A percentile compares a stretch with the other conserved stretches of the same genome.
phyloP scores from a whole-genome alignment of 768 basidiomycete genomes.

The Boletus insuetus region DNA sequence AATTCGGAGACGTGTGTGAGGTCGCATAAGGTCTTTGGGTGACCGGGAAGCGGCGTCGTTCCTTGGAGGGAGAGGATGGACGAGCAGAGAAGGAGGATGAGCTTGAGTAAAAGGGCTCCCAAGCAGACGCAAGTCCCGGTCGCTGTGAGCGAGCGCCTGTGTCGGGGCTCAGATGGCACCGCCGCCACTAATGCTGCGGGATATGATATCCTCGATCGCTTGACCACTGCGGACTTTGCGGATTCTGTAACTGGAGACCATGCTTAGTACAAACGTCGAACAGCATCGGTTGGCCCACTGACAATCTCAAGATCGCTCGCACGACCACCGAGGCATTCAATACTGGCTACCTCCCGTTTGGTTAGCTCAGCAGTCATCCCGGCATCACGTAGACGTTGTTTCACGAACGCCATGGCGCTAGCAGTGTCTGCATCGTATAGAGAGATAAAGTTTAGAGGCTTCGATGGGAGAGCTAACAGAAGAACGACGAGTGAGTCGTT shows the following conservation, averaged over 20 bases:
- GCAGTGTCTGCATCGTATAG: slow-evolving; percentile 82
- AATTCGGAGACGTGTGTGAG: slow-evolving; percentile 77
- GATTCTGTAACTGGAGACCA: slow-evolving; percentile 59
- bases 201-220: slow-evolving; percentile 89
- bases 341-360: slow-evolving; percentile 48
- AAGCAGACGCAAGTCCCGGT: slow-evolving; percentile 69
- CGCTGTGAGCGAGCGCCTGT: slow-evolving; percentile 49
- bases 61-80: slow-evolving; percentile 79
- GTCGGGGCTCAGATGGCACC: too few species aligned
- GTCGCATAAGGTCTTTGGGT: slow-evolving; percentile 83
- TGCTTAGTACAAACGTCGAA: neutral
- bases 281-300: slow-evolving; percentile 24
- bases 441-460: slow-evolving; percentile 74
- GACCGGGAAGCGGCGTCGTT: slow-evolving; percentile 60
- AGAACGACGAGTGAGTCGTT: neutral
- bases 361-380: slow-evolving; percentile 54
- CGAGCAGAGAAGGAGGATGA: slow-evolving; percentile 79
- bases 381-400: slow-evolving; percentile 67
- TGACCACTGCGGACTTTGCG: slow-evolving; percentile 81
- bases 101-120: slow-evolving; percentile 87
- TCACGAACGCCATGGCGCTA: slow-evolving; percentile 79
- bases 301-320: slow-evolving; percentile 87
- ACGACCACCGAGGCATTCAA: slow-evolving; percentile 84
- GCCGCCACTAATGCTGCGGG: too few species aligned
- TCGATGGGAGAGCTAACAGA: slow-evolving; percentile 71